A percentile compares a stretch with the other conserved stretches of the same genome.
phyloP scores from a whole-genome alignment of 257 asterid species.

The Echites panduratus region DNA sequence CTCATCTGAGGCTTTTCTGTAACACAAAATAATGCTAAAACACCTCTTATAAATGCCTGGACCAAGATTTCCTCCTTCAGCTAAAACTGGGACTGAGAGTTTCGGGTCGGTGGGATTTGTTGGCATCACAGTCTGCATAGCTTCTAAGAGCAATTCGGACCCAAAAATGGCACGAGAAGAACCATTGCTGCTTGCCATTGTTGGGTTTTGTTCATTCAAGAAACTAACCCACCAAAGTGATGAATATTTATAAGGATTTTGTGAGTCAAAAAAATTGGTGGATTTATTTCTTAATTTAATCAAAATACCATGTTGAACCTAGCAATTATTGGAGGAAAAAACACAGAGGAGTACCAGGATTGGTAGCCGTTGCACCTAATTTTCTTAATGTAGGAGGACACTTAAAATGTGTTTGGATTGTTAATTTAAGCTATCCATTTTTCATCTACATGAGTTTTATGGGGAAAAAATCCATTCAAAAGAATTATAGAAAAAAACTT shows the following conservation, averaged over 20 bases:
- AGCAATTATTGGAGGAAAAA: not conserved
- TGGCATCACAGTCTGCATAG: constrained; percentile 52
- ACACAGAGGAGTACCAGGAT: not conserved
- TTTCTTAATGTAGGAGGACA: not conserved
- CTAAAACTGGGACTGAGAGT: constrained; percentile 14
- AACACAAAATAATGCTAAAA: constrained; percentile 39
- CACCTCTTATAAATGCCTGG: constrained; percentile 27
- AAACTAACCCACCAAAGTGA: not conserved
- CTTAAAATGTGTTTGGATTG: too few species aligned
- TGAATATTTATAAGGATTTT: constrained; percentile 7
- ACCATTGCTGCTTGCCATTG: constrained; percentile 18
- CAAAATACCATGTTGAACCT: not conserved
- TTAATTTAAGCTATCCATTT: too few species aligned
- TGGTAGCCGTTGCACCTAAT: constrained; percentile 7
- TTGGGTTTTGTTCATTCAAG: not conserved
- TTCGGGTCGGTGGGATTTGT: constrained; percentile 49
- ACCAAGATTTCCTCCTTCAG: constrained; percentile 16
- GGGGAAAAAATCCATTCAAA: too few species aligned
- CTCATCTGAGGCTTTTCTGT: constrained; percentile 23
- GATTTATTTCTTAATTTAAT: not conserved
- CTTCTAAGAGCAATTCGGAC: constrained; percentile 32
- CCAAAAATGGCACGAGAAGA: not conserved
- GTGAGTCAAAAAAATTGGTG: too few species aligned
- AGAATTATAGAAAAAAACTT: too few species aligned
- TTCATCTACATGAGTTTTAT: too few species aligned